Base-by-base conservation (phyloP, 78 protist genomes). In the Dictyostelium purpureum region DNA sequence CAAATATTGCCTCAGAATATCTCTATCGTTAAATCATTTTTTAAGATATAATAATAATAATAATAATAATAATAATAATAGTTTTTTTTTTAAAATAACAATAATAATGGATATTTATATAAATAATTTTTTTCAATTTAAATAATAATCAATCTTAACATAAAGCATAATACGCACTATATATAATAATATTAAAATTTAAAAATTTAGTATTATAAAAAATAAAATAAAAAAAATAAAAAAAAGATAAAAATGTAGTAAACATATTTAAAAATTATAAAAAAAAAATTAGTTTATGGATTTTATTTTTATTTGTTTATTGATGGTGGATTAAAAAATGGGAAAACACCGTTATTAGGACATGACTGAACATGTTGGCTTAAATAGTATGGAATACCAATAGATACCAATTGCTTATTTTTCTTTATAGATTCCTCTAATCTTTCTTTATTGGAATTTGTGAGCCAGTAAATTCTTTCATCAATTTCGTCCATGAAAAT, bases 1-100 rank as follows among this genome's bases (percentile, higher is more conserved):
- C 96, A 31, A 94, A 94, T 80, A 87, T 97, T 43, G 95, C 93
- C 35, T 61, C 91, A 10, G 97, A 96, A 49, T 73, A 71, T 70
- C 87, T 94, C 19, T 95, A 96, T 79, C 96, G 97, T 49, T 96
- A 94, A 78, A 71, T 26, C 19, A 16, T 47, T 24, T 7, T 37
- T 38, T 67, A 67, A 38, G 37, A 26, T 26, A 67, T 18, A 37
- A 38, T 38, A 2, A 63, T 37, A 16, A 67, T 37, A 19, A 66
- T 33, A 38, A 10, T 26, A 26, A 59, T 59, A 59, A 28, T 28
- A 57, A 57, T 26, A 43, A 43, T 7, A 9, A 43, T 43, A 43
- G 49, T 43, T 4, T 43, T 43, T n/a, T n/a, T n/a, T n/a, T n/a
- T n/a, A n/a, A n/a, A n/a, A n/a, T n/a, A n/a, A n/a, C n/a, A n/a